Evolutionary conservation across 495 filamentous ascomycete genomes (phyloP), one percentile per base, ranked within the genome.

Genomic region (Saxispiralis lemnorum): DNA sequence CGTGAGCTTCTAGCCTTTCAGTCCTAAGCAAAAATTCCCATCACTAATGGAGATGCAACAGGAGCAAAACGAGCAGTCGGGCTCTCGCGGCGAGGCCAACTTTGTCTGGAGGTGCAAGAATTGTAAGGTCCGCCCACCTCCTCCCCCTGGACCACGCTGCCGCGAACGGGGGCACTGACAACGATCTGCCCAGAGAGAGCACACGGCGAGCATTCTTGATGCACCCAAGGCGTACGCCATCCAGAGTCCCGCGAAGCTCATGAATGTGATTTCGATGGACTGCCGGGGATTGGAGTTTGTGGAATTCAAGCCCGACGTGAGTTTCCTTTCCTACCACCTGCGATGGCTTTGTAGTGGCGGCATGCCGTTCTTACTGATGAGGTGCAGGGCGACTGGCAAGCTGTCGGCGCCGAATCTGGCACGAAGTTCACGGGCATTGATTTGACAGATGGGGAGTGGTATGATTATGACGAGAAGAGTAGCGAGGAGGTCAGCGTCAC

Each of bases 101-200:
- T 94, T 97, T 59, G 89, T 97, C 37, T 96, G 88, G 88, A 82
- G 75, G 57, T 97, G 89, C 69, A 93, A 84, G 59, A 79, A 83
- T 51, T 97, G 67, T 54, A 59, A 60, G 53, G 56, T 59, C 44
- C 16, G 47, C 16, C 15, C 1, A 31, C 39, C 16, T 20, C 41
- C 24, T 17, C 18, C 31, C 15, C 33, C 15, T 21, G 11, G 24
- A 28, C 24, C 24, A 4, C 24, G 24, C 24, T 9, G 24, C 24
- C 24, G 5, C 24, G 24, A 5, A 28, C 24, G 24, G 5, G 9
- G 24, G 24, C 9, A 9, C 24, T 28, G 24, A 28, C 9, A 9
- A 28, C 4, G 4, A 5, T 4, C 9, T 4, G 9, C 24, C 18
- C 40, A 78, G 75, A 69, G 73, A 59, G 74, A 77, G 49, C 72